Conservation (phyloP, 1,139 yeast species). For the Debaryomyces subglobosus region DNA sequence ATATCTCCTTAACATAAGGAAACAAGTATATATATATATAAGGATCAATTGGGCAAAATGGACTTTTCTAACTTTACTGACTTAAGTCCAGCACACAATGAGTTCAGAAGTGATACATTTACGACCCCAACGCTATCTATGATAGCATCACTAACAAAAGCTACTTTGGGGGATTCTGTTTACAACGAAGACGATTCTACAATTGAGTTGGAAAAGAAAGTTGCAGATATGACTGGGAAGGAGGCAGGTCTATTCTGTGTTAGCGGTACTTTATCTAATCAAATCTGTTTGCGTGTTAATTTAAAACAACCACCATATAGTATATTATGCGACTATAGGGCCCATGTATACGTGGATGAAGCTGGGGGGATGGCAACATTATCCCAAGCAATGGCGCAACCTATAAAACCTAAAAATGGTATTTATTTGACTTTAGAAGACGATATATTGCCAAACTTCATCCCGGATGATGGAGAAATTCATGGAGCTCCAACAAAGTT, state of each 20-base stretch:
- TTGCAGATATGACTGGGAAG: conserved; percentile 43
- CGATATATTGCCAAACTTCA: conserved; percentile 38
- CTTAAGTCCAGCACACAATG: conserved; percentile 36
- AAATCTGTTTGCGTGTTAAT: conserved; percentile 43
- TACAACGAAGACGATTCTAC: conserved; percentile 47
- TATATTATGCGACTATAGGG: conserved; percentile 43
- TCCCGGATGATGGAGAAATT: conserved; percentile 53
- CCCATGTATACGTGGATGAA: conserved; percentile 45
- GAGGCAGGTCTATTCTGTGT: conserved; percentile 48
- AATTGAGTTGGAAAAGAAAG: conserved; percentile 34
- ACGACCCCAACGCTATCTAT: conserved; percentile 47
- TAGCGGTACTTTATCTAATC: conserved; percentile 51
- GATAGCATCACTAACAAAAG: conserved; percentile 31
- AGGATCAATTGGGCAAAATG: conserved; percentile 14
- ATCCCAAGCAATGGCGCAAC: conserved; percentile 50
- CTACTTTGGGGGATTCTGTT: conserved; percentile 47
- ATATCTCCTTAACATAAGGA: too few species aligned
- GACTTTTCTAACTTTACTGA: conserved; percentile 22
- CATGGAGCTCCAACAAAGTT: conserved; percentile 52
- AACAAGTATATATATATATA: too few species aligned
- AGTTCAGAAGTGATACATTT: conserved; percentile 51
- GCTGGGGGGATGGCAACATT: conserved; percentile 51
- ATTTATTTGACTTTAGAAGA: conserved; percentile 42
- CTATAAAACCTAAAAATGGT: conserved; percentile 43
- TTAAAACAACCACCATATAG: conserved; percentile 50